phyloP scores from a whole-genome alignment of 2,329 filamentous ascomycete species.

The Pseudocercospora pini-densiflorae region DNA sequence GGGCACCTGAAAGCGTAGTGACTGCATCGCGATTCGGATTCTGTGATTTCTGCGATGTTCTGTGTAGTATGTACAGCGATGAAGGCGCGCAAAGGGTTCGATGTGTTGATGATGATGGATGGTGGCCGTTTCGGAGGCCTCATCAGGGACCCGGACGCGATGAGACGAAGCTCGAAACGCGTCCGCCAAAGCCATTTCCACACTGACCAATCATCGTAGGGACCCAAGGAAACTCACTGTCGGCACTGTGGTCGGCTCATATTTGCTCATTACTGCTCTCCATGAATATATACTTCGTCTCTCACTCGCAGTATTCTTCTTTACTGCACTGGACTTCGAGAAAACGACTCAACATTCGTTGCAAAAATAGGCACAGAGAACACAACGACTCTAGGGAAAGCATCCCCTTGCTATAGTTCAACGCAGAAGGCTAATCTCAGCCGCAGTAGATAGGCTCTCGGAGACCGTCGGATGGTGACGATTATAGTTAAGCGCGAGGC shows the following conservation, averaged over 20 bases:
- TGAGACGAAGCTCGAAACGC: too few species aligned
- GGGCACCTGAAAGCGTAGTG: slow-evolving; percentile 55
- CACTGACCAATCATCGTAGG: neutral
- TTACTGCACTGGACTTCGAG: too few species aligned
- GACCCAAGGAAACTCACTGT: neutral
- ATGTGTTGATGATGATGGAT: neutral
- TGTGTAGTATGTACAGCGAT: slow-evolving; percentile 12
- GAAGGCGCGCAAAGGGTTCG: slow-evolving; percentile 2
- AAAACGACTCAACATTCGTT: too few species aligned
- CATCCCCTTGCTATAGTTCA: too few species aligned
- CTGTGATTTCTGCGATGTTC: slow-evolving; percentile 8
- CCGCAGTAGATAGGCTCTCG: too few species aligned
- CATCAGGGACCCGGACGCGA: neutral
- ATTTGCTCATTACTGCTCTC: slow-evolving; percentile 4
- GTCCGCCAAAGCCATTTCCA: neutral
- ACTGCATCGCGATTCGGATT: slow-evolving; percentile 46
- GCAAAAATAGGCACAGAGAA: too few species aligned
- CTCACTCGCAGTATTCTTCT: neutral
- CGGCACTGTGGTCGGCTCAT: neutral
- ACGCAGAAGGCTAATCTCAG: too few species aligned
- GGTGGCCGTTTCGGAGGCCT: neutral
- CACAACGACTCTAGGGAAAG: too few species aligned
- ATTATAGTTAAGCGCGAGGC: too few species aligned
- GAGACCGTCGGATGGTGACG: too few species aligned
- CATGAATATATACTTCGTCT: neutral